Base-by-base conservation (phyloP, 768 basidiomycete genomes). In the Macrolepiota fuliginosa region DNA sequence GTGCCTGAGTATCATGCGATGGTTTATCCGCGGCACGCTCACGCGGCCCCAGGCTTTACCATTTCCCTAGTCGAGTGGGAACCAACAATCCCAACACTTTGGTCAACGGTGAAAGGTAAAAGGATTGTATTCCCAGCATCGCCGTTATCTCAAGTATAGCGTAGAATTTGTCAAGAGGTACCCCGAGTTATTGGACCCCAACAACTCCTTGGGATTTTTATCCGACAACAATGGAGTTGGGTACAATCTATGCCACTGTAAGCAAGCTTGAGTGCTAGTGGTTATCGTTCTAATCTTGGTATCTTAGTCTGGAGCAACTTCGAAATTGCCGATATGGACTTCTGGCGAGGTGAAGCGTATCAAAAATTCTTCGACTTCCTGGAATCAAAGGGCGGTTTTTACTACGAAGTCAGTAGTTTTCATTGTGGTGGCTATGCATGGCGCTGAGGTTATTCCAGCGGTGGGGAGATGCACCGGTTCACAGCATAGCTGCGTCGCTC, bases 241-340 rank as follows among this genome's bases (percentile, higher is more conserved):
- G 0, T 91, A 91, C 71, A 91, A 89, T 72, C 74, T 84, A 32
- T 92, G 89, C 66, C 87, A 89, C 67, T 89, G 85, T 87, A 66
- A 66, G 79, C 62, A 32, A 32, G 29, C 27, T 24, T 19, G 37
- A 46, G 45, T 49, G 4, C 29, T 2, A 2, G n/a, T 53, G 19
- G 12, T 39, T 32, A 13, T 54, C 47, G 25, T 11, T 19, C 36
- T 61, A n/a, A 15, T 25, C 37, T 29, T 58, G 32, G 40, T n/a
- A 11, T 35, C 19, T 12, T 56, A 91, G 90, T 87, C 73, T 94
- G 92, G 92, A 90, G 86, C 67, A 96, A 94, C 72, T 96, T 96
- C 67, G 94, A 96, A 74, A 96, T 98, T 62, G 94, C 85, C 2
- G 86, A 89, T 68, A 85, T 97, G 79, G 87, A 92, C 65, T 92